phyloP scores from a whole-genome alignment of 2,329 filamentous ascomycete genomes.

The Rhynchosporium agropyri region DNA sequence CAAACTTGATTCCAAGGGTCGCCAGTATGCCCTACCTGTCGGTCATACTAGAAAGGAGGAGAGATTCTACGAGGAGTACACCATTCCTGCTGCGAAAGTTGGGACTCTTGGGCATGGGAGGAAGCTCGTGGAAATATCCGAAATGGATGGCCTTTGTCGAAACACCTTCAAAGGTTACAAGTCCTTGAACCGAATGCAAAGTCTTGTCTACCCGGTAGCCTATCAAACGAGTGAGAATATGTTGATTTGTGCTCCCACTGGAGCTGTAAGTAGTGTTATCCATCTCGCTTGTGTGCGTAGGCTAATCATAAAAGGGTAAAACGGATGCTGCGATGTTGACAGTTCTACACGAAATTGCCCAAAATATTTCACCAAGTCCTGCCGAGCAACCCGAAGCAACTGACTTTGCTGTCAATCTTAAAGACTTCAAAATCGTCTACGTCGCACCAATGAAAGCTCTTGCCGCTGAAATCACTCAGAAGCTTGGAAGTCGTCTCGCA shows the following conservation, averaged over 20 bases:
- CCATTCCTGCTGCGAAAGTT: constrained; percentile 79
- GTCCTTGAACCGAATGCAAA: constrained; percentile 95
- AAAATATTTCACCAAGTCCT: constrained; percentile 81
- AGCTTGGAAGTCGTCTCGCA: constrained; percentile 84
- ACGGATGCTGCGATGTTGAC: constrained; percentile 98
- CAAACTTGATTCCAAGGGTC: constrained; percentile 75
- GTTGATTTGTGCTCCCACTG: constrained; percentile 96
- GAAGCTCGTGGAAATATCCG: constrained; percentile 75
- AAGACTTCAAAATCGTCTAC: constrained; percentile 98
- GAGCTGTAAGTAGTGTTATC: constrained; percentile 62
- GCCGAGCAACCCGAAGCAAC: constrained; percentile 71
- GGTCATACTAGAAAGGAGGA: constrained; percentile 73
- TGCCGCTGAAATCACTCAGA: constrained; percentile 93
- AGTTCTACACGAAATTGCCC: constrained; percentile 85
- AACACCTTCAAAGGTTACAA: constrained; percentile 96
- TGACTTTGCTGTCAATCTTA: constrained; percentile 79
- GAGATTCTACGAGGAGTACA: constrained; percentile 86
- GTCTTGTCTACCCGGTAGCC: constrained; percentile 89
- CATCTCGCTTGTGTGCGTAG: background rate
- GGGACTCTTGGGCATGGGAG: constrained; percentile 73
- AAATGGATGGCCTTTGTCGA: constrained; percentile 85
- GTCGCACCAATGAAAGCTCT: constrained; percentile 99
- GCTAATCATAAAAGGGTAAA: constrained; percentile 64
- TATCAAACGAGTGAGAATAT: constrained; percentile 98
- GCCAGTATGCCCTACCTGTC: constrained; percentile 78